A percentile compares a stretch with the other conserved stretches of the same genome.
Conservation (phyloP, 805 yeast species). For the Metschnikowia santaceciliae region DNA sequence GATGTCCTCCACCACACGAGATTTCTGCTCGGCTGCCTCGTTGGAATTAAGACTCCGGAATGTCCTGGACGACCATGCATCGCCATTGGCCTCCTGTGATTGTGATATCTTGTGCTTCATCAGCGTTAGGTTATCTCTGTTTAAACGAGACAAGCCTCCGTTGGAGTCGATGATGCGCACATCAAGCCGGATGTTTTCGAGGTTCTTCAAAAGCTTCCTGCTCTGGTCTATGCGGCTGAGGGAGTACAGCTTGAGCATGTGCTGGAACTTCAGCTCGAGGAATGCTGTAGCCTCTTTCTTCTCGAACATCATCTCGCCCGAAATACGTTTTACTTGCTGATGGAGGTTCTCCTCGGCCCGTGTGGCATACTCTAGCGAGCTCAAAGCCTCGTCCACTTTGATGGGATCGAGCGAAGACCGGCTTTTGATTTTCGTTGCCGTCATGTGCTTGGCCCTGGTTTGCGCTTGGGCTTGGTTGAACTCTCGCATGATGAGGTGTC, state of each 20-base stretch:
- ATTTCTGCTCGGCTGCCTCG: constrained; percentile 23
- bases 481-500: constrained; percentile 91
- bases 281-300: constrained; percentile 54
- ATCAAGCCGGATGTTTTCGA: constrained; percentile 69
- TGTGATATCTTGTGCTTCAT: constrained; percentile 40
- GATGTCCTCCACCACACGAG: constrained; percentile 5
- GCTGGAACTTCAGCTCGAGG: constrained; percentile 53
- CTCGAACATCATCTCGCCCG: constrained; percentile 81
- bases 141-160: constrained; percentile 81
- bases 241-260: constrained; percentile 55
- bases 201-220: constrained; percentile 67
- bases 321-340: constrained; percentile 74
- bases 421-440: constrained; percentile 67
- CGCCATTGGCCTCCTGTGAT: constrained; percentile 40
- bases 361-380: constrained; percentile 73
- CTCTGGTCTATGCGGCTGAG: constrained; percentile 79
- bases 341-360: constrained; percentile 71
- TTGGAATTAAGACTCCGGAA: constrained; percentile 29
- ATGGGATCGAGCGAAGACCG: constrained; percentile 76
- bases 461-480: constrained; percentile 71
- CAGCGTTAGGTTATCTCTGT: constrained; percentile 59
- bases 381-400: constrained; percentile 86
- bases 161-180: constrained; percentile 68
- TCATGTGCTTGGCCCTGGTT: constrained; percentile 64
- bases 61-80: constrained; percentile 42